Percentiles rank a stretch among this genome's conserved stretches.
Evolutionary conservation across 257 asterid genomes (phyloP).

Genomic region (Scutellaria baicalensis): DNA sequence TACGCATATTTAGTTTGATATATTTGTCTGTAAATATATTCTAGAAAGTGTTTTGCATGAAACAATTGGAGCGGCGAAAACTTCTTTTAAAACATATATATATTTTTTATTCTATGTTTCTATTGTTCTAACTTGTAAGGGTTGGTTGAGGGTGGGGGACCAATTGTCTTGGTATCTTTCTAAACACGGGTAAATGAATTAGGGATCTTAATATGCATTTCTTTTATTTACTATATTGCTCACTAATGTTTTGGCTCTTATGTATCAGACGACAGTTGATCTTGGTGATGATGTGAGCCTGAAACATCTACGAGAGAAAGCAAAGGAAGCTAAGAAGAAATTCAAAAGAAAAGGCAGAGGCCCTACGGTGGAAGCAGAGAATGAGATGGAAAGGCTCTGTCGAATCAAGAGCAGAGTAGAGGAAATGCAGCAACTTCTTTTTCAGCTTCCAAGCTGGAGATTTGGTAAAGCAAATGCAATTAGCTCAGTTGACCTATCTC

Average conservation of each 20-base stretch:
- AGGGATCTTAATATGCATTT: too few relatives aligned
- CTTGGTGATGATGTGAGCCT: conserved; percentile 70
- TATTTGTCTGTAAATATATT: background rate
- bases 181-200: background rate
- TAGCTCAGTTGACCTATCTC: conserved; percentile 25
- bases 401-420: conserved; percentile 58
- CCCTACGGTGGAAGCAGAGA: conserved; percentile 38
- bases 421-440: conserved; percentile 43
- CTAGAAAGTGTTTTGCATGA: background rate
- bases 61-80: background rate
- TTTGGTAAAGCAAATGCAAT: conserved; percentile 22
- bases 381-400: conserved; percentile 74
- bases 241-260: background rate
- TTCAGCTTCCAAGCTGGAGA: conserved; percentile 31
- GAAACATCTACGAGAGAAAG: conserved; percentile 58
- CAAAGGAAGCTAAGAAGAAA: conserved; percentile 54
- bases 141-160: background rate
- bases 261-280: conserved; percentile 42
- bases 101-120: too few relatives aligned
- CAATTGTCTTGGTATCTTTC: too few relatives aligned
- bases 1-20: background rate
- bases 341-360: conserved; percentile 24
- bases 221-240: too few relatives aligned
- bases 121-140: too few relatives aligned
- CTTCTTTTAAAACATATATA: background rate